These are phyloP conservation scores for Starmerella potacharoeniae DNA, from an alignment of 805 yeast species.

Conservation along the genomic window DNA sequence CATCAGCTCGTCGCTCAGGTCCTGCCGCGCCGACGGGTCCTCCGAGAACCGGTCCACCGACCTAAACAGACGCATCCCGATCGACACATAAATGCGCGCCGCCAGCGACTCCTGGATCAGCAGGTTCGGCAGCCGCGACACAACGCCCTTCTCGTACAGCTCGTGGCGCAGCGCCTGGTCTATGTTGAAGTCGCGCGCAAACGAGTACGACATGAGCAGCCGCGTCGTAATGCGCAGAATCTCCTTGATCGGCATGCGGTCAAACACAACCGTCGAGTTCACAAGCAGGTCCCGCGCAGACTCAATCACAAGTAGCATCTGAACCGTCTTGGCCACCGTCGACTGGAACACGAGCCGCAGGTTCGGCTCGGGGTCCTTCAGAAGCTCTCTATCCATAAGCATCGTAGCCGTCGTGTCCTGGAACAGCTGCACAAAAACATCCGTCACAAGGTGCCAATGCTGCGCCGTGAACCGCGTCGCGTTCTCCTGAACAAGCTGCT, in stretches of 20 bases:
- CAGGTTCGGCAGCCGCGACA: constrained; percentile 83
- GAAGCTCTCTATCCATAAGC: constrained; percentile 37
- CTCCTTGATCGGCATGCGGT: constrained; percentile 53
- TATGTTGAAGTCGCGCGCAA: constrained; percentile 78
- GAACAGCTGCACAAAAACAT: constrained; percentile 58
- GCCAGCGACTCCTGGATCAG: constrained; percentile 85
- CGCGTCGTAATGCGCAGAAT: constrained; percentile 49
- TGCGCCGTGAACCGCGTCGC: constrained; percentile 45
- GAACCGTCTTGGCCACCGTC: constrained; percentile 83
- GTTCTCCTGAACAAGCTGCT: constrained; percentile 68
- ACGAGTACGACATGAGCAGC: constrained; percentile 59
- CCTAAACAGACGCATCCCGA: constrained; percentile 68
- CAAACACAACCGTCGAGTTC: constrained; percentile 42
- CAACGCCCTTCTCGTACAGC: constrained; percentile 82
- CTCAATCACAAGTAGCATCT: constrained; percentile 82
- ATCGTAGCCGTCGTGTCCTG: constrained; percentile 78
- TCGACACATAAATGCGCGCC: constrained; percentile 72
- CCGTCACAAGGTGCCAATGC: constrained; percentile 68
- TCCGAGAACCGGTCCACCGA: constrained; percentile 42
- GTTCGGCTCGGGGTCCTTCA: constrained; percentile 24
- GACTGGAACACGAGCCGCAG: constrained; percentile 46
- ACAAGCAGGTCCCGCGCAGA: constrained; percentile 71
- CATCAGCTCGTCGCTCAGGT: constrained; percentile 43
- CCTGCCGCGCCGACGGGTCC: constrained; percentile 36
- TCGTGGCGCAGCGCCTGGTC: constrained; percentile 80